phyloP scores from a whole-genome alignment of 2,329 filamentous ascomycete genomes.

The Monilinia laxa region DNA sequence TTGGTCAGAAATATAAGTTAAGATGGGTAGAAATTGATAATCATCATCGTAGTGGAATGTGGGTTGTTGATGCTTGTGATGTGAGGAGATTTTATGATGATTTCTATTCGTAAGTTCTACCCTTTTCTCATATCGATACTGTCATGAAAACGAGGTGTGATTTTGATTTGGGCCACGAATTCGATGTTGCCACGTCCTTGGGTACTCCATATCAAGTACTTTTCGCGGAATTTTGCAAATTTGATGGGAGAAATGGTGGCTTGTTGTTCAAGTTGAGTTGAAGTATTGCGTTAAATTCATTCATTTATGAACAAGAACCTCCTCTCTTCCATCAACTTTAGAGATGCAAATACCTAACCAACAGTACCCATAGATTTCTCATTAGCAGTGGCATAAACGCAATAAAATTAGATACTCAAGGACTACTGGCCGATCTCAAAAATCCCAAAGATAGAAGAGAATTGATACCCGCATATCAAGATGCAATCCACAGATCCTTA shows the following conservation, averaged over 20 bases:
- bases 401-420: slow-evolving; percentile 28
- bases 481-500: slow-evolving; percentile 22
- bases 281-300: no score
- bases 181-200: not conserved
- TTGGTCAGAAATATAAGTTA: slow-evolving; percentile 24
- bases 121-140: not conserved
- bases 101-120: slow-evolving; percentile 25
- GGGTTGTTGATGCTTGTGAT: slow-evolving; percentile 24
- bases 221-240: no score
- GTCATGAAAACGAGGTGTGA: not conserved
- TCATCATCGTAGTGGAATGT: slow-evolving; percentile 20
- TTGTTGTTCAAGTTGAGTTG: no score
- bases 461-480: slow-evolving; percentile 24
- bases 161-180: not conserved
- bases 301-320: not conserved
- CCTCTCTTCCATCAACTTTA: not conserved
- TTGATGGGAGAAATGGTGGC: no score
- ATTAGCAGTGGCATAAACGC: slow-evolving; percentile 23
- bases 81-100: slow-evolving; percentile 26
- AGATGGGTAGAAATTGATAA: slow-evolving; percentile 23
- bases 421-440: slow-evolving; percentile 23
- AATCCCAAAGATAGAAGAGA: not conserved
- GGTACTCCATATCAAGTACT: no score
- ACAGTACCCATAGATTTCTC: slow-evolving; percentile 23
- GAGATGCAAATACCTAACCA: not conserved